These are phyloP conservation scores for Aspergillus fumigatus DNA, from an alignment of 2,329 filamentous ascomycete genomes.

Conservation along the genomic window DNA sequence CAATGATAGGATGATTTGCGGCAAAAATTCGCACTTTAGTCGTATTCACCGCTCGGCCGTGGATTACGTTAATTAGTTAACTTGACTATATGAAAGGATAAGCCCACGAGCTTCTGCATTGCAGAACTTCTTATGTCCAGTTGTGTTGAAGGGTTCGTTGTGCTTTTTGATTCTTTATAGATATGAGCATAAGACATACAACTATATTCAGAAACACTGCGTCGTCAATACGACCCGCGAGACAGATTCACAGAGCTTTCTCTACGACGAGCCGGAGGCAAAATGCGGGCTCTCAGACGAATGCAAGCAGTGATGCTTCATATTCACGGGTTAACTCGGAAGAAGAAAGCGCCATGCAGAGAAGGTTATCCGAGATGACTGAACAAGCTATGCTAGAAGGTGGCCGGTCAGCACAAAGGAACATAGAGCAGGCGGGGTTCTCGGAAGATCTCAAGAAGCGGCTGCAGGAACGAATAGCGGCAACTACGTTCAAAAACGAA, in stretches of 20 bases:
- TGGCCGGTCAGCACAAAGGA: constrained; percentile 51
- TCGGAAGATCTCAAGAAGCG: constrained; percentile 56
- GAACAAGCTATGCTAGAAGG: constrained; percentile 55
- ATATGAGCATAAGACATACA: constrained; percentile 20
- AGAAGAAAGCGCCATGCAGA: constrained; percentile 54
- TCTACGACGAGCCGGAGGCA: constrained; percentile 21
- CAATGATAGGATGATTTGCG: too few relatives aligned
- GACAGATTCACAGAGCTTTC: constrained; percentile 14
- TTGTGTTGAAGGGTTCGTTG: not conserved
- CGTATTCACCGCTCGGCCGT: too few relatives aligned
- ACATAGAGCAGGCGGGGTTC: constrained; percentile 59
- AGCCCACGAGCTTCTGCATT: not conserved
- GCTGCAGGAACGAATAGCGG: constrained; percentile 56
- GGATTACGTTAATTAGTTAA: too few relatives aligned
- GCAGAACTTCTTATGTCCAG: not conserved
- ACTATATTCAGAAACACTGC: constrained; percentile 13
- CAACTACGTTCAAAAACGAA: constrained; percentile 51
- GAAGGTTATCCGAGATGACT: constrained; percentile 56
- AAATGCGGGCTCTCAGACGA: constrained; percentile 14
- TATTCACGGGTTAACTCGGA: constrained; percentile 20
- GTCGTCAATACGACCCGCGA: constrained; percentile 10
- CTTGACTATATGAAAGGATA: not conserved
- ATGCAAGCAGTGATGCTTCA: constrained; percentile 10
- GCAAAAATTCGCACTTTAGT: too few relatives aligned
- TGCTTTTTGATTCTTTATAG: not conserved